phyloP scores from a whole-genome alignment of 768 basidiomycete genomes.

The Lactarius sanguifluus region DNA sequence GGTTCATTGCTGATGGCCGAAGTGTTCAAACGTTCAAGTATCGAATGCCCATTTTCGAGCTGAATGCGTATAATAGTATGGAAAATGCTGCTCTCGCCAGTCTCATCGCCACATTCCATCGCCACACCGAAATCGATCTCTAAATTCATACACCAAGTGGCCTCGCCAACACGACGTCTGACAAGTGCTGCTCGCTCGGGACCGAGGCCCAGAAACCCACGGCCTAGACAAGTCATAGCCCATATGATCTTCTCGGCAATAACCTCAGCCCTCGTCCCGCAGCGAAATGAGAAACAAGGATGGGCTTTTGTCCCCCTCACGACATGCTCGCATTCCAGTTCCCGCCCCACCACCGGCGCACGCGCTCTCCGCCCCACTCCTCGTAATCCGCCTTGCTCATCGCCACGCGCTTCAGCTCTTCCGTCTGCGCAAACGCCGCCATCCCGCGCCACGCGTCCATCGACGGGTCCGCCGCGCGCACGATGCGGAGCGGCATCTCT shows the following conservation, averaged over 20 bases:
- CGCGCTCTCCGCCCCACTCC: constrained; percentile 84
- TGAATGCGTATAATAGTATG: too few species aligned
- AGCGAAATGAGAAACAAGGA: background rate
- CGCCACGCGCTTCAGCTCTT: constrained; percentile 51
- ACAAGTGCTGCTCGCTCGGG: too few species aligned
- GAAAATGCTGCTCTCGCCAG: too few species aligned
- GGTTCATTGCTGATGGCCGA: too few species aligned
- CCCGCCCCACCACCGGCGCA: constrained; percentile 90
- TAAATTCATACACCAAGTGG: too few species aligned
- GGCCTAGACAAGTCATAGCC: too few species aligned
- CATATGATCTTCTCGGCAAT: background rate
- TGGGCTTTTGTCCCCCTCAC: background rate
- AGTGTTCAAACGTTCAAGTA: too few species aligned
- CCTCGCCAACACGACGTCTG: too few species aligned
- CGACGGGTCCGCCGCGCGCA: constrained; percentile 60
- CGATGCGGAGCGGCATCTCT: constrained; percentile 67
- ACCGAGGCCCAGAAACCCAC: background rate
- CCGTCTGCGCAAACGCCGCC: constrained; percentile 68
- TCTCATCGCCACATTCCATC: too few species aligned
- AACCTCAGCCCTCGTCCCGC: background rate
- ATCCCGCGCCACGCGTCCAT: constrained; percentile 93
- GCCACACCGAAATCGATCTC: too few species aligned
- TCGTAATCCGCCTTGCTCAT: constrained; percentile 83
- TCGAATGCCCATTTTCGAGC: too few species aligned
- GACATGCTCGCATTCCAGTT: constrained; percentile 64